Evolutionary conservation across 164 flowering plant genomes (phyloP).

Genomic region (Cinnamomum chago): DNA sequence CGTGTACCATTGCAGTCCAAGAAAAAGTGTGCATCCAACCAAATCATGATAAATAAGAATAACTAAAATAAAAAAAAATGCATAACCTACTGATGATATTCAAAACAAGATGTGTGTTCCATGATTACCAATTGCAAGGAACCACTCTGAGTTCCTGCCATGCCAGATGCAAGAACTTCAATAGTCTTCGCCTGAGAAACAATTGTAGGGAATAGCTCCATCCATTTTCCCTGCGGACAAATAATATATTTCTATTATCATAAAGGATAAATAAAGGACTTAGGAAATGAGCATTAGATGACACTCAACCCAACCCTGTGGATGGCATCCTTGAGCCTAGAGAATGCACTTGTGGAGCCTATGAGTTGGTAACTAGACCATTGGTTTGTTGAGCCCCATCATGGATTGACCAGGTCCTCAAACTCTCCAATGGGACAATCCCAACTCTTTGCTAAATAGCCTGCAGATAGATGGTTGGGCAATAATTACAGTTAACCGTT

Average conservation of each 20-base stretch:
- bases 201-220: slow-evolving; percentile 56
- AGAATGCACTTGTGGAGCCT: not conserved
- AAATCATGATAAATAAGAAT: not conserved
- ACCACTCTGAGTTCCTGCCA: slow-evolving; percentile 45
- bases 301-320: not conserved
- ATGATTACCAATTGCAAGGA: slow-evolving; percentile 61
- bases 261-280: not conserved
- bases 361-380: not conserved
- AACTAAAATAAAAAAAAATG: not conserved
- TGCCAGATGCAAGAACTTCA: slow-evolving; percentile 48
- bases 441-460: too few species aligned
- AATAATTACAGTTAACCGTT: too few species aligned
- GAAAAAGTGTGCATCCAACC: not conserved
- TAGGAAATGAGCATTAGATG: not conserved
- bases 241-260: not conserved
- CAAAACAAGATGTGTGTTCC: not conserved
- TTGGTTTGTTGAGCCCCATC: not conserved
- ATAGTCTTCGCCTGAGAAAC: slow-evolving; percentile 43
- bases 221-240: slow-evolving; percentile 55
- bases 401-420: not conserved
- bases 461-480: too few species aligned
- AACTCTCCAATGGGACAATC: not conserved
- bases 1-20: too few species aligned
- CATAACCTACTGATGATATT: too few species aligned
- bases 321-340: not conserved